These are phyloP conservation scores for Thecaphora thlaspeos DNA, from an alignment of 1,284 basidiomycete genomes.

Conservation along the genomic window DNA sequence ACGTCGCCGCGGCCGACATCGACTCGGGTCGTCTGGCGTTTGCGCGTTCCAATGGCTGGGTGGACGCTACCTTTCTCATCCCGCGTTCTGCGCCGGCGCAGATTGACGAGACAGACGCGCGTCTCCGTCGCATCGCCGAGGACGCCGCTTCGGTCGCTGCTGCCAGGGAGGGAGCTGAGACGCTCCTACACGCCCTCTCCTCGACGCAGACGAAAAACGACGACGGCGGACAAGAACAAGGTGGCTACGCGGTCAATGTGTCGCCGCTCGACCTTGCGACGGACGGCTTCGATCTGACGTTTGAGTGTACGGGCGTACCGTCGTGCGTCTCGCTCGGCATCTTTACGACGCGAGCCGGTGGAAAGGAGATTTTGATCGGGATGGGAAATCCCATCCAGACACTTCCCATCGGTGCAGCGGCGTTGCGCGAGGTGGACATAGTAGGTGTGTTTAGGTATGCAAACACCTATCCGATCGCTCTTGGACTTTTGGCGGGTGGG, in stretches of 20 bases:
- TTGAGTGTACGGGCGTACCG: constrained; percentile 93
- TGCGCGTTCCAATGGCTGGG: constrained; percentile 64
- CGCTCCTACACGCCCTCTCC: constrained; percentile 18
- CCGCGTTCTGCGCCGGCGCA: constrained; percentile 66
- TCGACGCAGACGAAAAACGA: not conserved
- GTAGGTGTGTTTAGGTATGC: constrained; percentile 76
- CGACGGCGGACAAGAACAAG: no score
- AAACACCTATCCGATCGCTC: constrained; percentile 81
- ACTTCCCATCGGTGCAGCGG: constrained; percentile 73
- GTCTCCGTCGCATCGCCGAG: constrained; percentile 66
- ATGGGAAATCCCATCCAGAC: constrained; percentile 83
- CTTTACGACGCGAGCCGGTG: constrained; percentile 71
- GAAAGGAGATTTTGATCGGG: constrained; percentile 86
- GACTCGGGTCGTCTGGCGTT: constrained; percentile 31
- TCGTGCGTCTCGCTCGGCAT: constrained; percentile 57
- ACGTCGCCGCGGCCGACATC: constrained; percentile 42
- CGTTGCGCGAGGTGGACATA: constrained; percentile 87
- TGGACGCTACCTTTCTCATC: constrained; percentile 70
- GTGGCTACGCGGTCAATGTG: constrained; percentile 13
- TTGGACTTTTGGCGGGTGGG: constrained; percentile 38
- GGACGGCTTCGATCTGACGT: constrained; percentile 80
- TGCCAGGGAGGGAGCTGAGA: constrained; percentile 60
- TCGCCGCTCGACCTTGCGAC: constrained; percentile 17
- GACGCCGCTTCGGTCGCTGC: constrained; percentile 60
- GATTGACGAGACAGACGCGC: constrained; percentile 47